Evolutionary conservation across 2,329 filamentous ascomycete genomes (phyloP).

Genomic region (Tolypocladium sp.): DNA sequence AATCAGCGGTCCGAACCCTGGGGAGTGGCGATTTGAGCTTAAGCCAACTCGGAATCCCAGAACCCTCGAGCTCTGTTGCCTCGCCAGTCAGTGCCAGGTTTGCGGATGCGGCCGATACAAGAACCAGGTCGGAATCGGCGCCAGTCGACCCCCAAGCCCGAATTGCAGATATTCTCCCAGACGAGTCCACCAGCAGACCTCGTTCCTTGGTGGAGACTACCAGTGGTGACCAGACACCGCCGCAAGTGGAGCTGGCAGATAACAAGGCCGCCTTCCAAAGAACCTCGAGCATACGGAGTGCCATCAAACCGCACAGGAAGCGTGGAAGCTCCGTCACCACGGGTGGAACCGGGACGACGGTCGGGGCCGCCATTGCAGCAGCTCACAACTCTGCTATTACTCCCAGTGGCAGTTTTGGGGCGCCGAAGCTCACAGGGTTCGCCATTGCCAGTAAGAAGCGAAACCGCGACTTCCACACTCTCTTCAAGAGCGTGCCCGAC

Average conservation of each 20-base stretch:
- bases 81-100: constrained; percentile 50
- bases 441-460: constrained; percentile 93
- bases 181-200: constrained; percentile 30
- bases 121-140: constrained; percentile 49
- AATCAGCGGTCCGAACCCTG: constrained; percentile 78
- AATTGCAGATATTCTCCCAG: constrained; percentile 16
- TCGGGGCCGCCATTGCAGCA: constrained; percentile 64
- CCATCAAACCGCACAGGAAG: constrained; percentile 55
- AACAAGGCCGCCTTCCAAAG: constrained; percentile 52
- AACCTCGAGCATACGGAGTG: constrained; percentile 59
- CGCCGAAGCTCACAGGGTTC: constrained; percentile 82
- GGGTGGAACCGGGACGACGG: constrained; percentile 35
- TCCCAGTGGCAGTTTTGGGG: constrained; percentile 45
- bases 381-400: constrained; percentile 61
- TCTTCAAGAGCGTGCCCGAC: constrained; percentile 95
- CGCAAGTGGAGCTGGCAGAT: constrained; percentile 53
- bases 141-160: constrained; percentile 34
- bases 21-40: constrained; percentile 84
- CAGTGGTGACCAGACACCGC: constrained; percentile 53
- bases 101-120: constrained; percentile 35
- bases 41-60: constrained; percentile 73
- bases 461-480: constrained; percentile 85
- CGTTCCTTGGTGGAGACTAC: constrained; percentile 42
- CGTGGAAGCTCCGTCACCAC: constrained; percentile 74
- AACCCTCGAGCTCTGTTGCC: constrained; percentile 42